phyloP scores from a whole-genome alignment of 2,329 filamentous ascomycete species.

The Volutella citrinella region DNA sequence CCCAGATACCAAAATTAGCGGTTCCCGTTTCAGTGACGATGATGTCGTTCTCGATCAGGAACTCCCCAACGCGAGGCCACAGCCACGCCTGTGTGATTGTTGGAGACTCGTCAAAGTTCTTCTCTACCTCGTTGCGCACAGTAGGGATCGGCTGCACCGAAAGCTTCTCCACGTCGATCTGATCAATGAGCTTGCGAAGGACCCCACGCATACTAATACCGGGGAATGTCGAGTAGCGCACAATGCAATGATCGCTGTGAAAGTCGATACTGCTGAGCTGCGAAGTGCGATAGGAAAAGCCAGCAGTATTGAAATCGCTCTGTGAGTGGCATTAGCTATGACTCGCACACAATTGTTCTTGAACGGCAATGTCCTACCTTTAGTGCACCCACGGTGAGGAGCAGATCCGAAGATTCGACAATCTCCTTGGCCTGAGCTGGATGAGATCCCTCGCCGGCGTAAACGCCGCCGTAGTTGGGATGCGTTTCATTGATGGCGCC shows the following conservation, averaged over 20 bases:
- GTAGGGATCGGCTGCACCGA: constrained; percentile 51
- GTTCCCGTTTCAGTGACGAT: constrained; percentile 87
- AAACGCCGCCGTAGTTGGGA: constrained; percentile 77
- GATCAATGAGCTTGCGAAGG: constrained; percentile 65
- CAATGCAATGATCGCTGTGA: constrained; percentile 69
- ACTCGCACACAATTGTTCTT: background rate
- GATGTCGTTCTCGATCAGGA: constrained; percentile 69
- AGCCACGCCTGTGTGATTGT: constrained; percentile 69
- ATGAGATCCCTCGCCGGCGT: constrained; percentile 74
- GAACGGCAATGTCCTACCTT: constrained; percentile 32
- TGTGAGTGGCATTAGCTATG: constrained; percentile 26
- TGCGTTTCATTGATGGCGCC: constrained; percentile 75
- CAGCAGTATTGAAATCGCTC: constrained; percentile 79
- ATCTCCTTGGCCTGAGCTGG: constrained; percentile 58
- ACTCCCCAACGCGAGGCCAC: constrained; percentile 74
- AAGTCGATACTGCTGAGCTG: constrained; percentile 79
- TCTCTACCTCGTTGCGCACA: constrained; percentile 48
- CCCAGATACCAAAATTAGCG: constrained; percentile 83
- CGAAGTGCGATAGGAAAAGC: constrained; percentile 76
- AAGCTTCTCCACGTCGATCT: constrained; percentile 56
- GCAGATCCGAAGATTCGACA: constrained; percentile 67
- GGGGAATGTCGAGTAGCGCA: constrained; percentile 77
- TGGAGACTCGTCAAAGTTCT: constrained; percentile 37
- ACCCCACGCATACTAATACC: constrained; percentile 76
- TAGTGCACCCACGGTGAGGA: constrained; percentile 66